Percentiles rank a stretch among this genome's conserved stretches.
These are phyloP conservation scores for Wickerhamomyces silvicola DNA, from an alignment of 805 yeast species.

Conservation along the genomic window DNA sequence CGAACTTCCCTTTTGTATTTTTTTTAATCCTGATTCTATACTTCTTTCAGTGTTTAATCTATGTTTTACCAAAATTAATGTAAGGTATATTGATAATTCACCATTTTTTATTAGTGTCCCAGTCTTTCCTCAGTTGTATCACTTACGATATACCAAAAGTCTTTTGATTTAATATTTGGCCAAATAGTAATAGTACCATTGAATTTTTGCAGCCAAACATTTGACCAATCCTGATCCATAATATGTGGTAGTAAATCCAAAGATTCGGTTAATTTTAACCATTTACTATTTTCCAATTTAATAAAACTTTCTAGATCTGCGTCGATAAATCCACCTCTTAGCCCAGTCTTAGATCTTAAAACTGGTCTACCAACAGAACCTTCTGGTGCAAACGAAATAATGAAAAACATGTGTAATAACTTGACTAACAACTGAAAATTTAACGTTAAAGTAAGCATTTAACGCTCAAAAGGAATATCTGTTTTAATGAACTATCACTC, in stretches of 20 bases:
- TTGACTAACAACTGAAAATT: conserved; percentile 71
- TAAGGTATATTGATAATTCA: conserved; percentile 60
- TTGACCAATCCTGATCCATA: conserved; percentile 76
- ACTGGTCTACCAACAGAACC: conserved; percentile 82
- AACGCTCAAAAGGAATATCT: conserved; percentile 72
- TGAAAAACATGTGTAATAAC: conserved; percentile 77
- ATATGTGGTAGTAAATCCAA: conserved; percentile 63
- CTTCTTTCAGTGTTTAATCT: conserved; percentile 59
- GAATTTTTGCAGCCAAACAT: conserved; percentile 66
- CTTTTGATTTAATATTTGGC: conserved; percentile 57
- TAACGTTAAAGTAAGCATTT: conserved; percentile 70
- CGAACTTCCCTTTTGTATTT: conserved; percentile 12
- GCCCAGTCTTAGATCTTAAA: conserved; percentile 48
- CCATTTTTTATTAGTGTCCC: conserved; percentile 54
- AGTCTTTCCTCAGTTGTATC: conserved; percentile 62
- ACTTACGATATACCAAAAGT: conserved; percentile 55
- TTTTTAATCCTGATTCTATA: conserved; percentile 46
- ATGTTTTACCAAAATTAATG: conserved; percentile 56
- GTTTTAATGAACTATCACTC: conserved; percentile 80
- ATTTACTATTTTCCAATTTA: conserved; percentile 69
- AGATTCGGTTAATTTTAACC: conserved; percentile 61
- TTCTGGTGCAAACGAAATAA: conserved; percentile 69
- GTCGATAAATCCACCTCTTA: conserved; percentile 73
- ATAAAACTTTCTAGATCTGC: conserved; percentile 66
- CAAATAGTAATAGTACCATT: conserved; percentile 72